These are phyloP conservation scores for Paraconiothyrium sp. DNA, from an alignment of 2,329 filamentous ascomycete species.

Conservation along the genomic window DNA sequence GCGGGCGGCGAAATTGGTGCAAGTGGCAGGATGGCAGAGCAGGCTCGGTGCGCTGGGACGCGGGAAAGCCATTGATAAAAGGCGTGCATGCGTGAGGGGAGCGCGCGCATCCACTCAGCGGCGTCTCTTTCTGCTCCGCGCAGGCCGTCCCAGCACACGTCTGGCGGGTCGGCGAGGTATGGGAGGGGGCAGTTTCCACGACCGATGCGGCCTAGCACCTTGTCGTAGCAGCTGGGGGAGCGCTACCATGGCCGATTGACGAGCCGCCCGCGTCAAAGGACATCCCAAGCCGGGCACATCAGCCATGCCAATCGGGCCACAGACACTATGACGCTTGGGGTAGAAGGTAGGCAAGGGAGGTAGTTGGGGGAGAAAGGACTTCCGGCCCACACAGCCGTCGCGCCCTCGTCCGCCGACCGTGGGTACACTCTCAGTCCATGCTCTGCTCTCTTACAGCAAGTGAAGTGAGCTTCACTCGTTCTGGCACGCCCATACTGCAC, in stretches of 20 bases:
- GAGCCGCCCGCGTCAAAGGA: conserved; percentile 25
- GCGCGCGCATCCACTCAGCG: conserved; percentile 13
- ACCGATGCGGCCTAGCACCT: conserved; percentile 7
- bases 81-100: background rate
- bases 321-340: too few species aligned
- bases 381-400: background rate
- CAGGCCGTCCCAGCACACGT: conserved; percentile 4
- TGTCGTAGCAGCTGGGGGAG: background rate
- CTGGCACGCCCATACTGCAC: background rate
- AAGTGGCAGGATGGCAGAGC: background rate
- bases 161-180: conserved; percentile 14
- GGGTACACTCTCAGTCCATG: background rate
- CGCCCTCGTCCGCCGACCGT: background rate
- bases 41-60: background rate
- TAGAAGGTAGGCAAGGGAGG: too few species aligned
- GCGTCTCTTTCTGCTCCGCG: conserved; percentile 15
- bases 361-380: background rate
- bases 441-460: background rate
- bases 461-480: too few species aligned
- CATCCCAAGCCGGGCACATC: background rate
- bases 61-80: conserved; percentile 14
- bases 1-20: background rate
- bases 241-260: conserved; percentile 26
- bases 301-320: too few species aligned
- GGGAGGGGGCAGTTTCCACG: conserved; percentile 1